A percentile compares a stretch with the other conserved stretches of the same genome.
Evolutionary conservation across 129 eudicot species (phyloP).

Genomic region (Centrapalus pauciflorus): DNA sequence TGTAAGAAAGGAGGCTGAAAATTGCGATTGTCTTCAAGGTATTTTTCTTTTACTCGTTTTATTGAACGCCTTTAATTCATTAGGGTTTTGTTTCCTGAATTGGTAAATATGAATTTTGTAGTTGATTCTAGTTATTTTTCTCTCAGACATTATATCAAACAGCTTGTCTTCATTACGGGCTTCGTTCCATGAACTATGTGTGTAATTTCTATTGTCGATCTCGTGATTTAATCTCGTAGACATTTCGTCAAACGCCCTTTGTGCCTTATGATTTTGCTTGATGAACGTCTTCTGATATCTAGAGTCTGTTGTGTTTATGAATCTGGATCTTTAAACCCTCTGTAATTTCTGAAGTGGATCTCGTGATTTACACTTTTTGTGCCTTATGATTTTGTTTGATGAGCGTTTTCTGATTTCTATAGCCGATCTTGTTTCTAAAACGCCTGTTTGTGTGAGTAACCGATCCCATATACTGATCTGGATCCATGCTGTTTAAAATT

Average conservation of each 20-base stretch:
- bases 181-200: not conserved
- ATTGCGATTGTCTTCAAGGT: conserved; percentile 49
- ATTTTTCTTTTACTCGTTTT: not conserved
- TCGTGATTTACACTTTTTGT: too few relatives aligned
- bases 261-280: not conserved
- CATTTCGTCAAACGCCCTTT: not conserved
- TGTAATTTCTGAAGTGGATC: too few relatives aligned
- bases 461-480: not conserved
- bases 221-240: too few relatives aligned
- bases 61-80: not conserved
- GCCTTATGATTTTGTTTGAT: too few relatives aligned
- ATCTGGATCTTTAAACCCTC: too few relatives aligned
- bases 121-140: too few relatives aligned
- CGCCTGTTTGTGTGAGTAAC: not conserved
- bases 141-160: not conserved
- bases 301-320: too few relatives aligned
- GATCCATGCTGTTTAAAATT: not conserved
- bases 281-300: too few relatives aligned
- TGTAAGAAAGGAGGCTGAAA: conserved; percentile 48
- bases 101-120: too few relatives aligned
- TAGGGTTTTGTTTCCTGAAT: not conserved
- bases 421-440: not conserved
- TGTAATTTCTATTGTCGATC: too few relatives aligned
- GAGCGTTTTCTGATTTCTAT: too few relatives aligned
- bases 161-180: not conserved